Evolutionary conservation across 495 filamentous ascomycete species (phyloP).

Genomic region (Barbatosphaeria neglecta): DNA sequence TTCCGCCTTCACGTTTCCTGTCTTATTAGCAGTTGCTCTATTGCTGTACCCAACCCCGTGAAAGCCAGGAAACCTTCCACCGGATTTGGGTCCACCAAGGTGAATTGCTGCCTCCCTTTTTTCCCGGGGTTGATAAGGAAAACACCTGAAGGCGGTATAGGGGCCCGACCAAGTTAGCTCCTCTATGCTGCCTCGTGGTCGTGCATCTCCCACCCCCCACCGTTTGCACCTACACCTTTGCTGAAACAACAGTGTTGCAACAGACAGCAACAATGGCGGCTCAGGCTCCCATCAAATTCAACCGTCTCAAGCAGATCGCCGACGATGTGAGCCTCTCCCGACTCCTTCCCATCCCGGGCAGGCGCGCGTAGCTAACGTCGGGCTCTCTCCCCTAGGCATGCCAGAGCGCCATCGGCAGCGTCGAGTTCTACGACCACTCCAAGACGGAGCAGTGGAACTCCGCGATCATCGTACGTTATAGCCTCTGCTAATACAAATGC

Average conservation of each 20-base stretch:
- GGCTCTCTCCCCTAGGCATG: slow-evolving; percentile 58
- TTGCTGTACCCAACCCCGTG: background rate
- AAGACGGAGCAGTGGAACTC: slow-evolving; percentile 78
- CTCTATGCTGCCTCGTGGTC: too few species aligned
- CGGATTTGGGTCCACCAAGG: too few species aligned
- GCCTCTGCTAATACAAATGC: slow-evolving; percentile 2
- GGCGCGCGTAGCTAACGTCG: slow-evolving; percentile 6
- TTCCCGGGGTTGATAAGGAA: too few species aligned
- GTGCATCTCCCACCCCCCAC: background rate
- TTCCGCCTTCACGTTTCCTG: background rate
- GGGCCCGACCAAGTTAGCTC: too few species aligned
- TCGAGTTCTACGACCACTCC: slow-evolving; percentile 69
- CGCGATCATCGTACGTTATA: slow-evolving; percentile 78
- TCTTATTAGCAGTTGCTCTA: background rate
- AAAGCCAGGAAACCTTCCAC: background rate
- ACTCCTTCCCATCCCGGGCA: background rate
- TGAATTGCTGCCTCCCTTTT: too few species aligned
- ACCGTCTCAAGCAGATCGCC: slow-evolving; percentile 72
- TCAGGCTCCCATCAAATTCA: slow-evolving; percentile 46
- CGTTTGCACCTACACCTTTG: too few species aligned
- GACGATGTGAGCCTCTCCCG: slow-evolving; percentile 50
- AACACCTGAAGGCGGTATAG: too few species aligned
- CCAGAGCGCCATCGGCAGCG: slow-evolving; percentile 57
- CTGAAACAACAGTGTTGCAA: background rate
- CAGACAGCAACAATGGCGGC: background rate